Evolutionary conservation across 371 early-diverging fungal genomes (phyloP).

Genomic region (Basidiobolus meristosporus): DNA sequence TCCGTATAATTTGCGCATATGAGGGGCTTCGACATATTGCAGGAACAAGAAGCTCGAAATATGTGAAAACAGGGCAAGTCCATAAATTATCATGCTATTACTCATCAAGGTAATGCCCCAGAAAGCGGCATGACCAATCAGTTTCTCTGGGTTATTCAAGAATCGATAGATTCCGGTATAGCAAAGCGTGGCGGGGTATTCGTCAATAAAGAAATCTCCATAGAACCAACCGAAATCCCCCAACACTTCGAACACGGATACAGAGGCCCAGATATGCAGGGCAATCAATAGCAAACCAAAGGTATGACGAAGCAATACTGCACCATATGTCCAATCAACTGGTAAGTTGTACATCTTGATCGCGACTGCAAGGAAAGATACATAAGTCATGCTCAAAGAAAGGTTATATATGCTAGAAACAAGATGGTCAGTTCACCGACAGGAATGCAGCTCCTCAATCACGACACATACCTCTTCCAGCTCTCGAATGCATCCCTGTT

Average conservation of each 20-base stretch:
- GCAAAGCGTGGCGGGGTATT: conserved; percentile 29
- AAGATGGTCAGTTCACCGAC: not conserved
- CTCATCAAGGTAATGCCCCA: conserved; percentile 79
- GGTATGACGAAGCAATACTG: conserved; percentile 47
- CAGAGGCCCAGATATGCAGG: conserved; percentile 70
- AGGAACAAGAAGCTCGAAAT: conserved; percentile 55
- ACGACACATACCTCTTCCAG: conserved; percentile 59
- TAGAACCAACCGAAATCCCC: conserved; percentile 88
- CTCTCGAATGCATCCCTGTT: conserved; percentile 71
- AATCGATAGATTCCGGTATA: conserved; percentile 75
- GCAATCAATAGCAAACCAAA: conserved; percentile 52
- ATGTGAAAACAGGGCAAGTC: conserved; percentile 66
- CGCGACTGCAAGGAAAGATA: conserved; percentile 57
- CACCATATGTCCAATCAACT: conserved; percentile 44
- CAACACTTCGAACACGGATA: conserved; percentile 68
- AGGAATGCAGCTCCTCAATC: not conserved
- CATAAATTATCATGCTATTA: conserved; percentile 50
- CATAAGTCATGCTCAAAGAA: conserved; percentile 69
- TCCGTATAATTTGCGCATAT: conserved; percentile 70
- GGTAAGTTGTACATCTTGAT: conserved; percentile 53
- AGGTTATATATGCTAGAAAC: conserved; percentile 56
- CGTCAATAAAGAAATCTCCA: conserved; percentile 69
- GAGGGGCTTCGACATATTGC: conserved; percentile 66
- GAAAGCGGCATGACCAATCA: conserved; percentile 73
- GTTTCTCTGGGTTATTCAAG: conserved; percentile 78